A percentile compares a stretch with the other conserved stretches of the same genome.
Conservation (phyloP, 2,329 filamentous ascomycete genomes). For the Plenodomus tracheiphilus region DNA sequence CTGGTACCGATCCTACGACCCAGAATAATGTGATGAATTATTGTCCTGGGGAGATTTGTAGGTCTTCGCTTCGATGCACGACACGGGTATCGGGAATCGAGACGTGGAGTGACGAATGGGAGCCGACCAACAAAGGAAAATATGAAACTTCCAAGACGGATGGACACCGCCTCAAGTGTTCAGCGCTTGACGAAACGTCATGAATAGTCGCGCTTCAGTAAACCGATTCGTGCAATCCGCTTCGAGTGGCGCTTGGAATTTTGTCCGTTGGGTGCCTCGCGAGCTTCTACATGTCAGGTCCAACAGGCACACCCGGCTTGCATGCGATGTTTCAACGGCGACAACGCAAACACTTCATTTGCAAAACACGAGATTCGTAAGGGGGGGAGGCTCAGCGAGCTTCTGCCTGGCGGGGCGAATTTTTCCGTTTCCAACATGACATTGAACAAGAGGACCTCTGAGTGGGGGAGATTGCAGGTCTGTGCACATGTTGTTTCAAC, state of each 20-base stretch:
- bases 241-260: not conserved
- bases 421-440: constrained; percentile 15
- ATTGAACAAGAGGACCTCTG: constrained; percentile 19
- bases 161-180: constrained; percentile 16
- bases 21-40: constrained; percentile 21
- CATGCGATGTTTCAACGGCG: not conserved
- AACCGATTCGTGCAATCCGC: constrained; percentile 6
- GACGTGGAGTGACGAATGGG: constrained; percentile 20
- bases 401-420: constrained; percentile 12
- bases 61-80: constrained; percentile 24
- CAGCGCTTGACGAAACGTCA: constrained; percentile 34
- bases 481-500: constrained; percentile 15
- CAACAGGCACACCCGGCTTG: not conserved
- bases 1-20: constrained; percentile 20
- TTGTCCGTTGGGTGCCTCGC: constrained; percentile 2
- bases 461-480: constrained; percentile 19
- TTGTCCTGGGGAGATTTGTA: constrained; percentile 21
- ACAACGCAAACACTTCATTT: not conserved
- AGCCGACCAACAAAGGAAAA: constrained; percentile 10
- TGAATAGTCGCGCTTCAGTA: constrained; percentile 15
- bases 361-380: constrained; percentile 10
- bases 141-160: constrained; percentile 18
- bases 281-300: not conserved
- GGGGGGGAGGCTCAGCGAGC: constrained; percentile 4
- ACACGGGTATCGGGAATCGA: not conserved